phyloP scores from a whole-genome alignment of 495 filamentous ascomycete genomes.

The Aspergillus mulundensis region DNA sequence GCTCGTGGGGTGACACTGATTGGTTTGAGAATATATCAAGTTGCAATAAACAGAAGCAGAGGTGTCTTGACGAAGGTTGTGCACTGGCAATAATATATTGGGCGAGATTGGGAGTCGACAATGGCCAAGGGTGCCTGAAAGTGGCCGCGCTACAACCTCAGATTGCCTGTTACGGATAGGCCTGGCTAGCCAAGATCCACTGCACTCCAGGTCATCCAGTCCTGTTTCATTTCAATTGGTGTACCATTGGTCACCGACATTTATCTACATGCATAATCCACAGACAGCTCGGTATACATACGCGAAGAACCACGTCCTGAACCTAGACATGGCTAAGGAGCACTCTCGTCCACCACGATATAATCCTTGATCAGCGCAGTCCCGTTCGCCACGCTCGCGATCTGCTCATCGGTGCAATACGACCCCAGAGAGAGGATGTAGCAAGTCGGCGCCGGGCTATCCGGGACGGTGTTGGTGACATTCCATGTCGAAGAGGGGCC shows the following conservation, averaged over 20 bases:
- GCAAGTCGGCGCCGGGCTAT: slow-evolving; percentile 38
- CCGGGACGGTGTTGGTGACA: slow-evolving; percentile 43
- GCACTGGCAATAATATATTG: neutral
- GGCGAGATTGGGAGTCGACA: slow-evolving; percentile 1
- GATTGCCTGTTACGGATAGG: slow-evolving; percentile 5
- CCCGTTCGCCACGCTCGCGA: slow-evolving; percentile 40
- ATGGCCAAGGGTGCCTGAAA: neutral
- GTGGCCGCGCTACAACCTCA: neutral
- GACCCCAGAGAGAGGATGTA: slow-evolving; percentile 39
- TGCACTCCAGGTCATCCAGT: neutral
- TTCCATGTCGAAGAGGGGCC: slow-evolving; percentile 50
- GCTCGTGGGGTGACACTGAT: neutral
- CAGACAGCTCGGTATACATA: neutral
- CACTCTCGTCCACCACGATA: slow-evolving; percentile 34
- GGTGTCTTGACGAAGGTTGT: neutral
- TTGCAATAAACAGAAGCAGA: neutral
- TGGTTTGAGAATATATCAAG: neutral
- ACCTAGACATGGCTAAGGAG: neutral
- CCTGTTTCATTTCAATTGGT: neutral
- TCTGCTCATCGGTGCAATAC: slow-evolving; percentile 47
- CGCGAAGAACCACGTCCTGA: neutral
- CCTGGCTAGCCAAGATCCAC: neutral
- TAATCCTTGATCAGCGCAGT: slow-evolving; percentile 48
- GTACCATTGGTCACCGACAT: neutral
- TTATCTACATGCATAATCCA: neutral